Percentiles rank a stretch among this genome's conserved stretches.
Conservation (phyloP, 495 filamentous ascomycete genomes). For the Penicillium goetzii region DNA sequence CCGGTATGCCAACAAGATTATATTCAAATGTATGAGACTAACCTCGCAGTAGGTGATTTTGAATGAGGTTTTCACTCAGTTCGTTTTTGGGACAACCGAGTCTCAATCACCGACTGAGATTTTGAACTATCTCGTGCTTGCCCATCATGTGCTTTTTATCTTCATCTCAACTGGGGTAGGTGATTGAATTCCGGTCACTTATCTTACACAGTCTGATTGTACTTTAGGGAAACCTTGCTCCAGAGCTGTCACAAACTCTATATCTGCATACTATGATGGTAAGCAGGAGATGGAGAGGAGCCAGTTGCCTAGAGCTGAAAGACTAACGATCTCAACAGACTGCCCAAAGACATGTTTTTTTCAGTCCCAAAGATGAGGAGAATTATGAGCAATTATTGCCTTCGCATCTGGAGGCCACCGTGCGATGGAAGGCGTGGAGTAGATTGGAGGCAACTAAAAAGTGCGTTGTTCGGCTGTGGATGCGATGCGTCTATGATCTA, state of each 20-base stretch:
- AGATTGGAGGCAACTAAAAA: neutral
- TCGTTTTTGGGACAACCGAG: neutral
- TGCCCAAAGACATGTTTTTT: neutral
- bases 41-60: neutral
- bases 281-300: neutral
- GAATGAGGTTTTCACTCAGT: neutral
- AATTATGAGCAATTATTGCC: neutral
- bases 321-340: neutral
- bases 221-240: neutral
- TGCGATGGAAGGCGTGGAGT: neutral
- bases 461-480: neutral
- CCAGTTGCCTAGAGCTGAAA: neutral
- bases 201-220: neutral
- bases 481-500: neutral
- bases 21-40: neutral
- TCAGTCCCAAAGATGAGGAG: neutral
- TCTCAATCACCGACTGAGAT: neutral
- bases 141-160: neutral
- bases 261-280: neutral
- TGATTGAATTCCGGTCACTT: neutral
- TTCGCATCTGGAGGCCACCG: neutral
- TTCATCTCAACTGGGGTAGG: neutral
- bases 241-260: neutral
- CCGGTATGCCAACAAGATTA: neutral
- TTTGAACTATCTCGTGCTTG: neutral